Base-by-base conservation (phyloP, 2,329 filamentous ascomycete species). In the Rutstroemia sydowiana region DNA sequence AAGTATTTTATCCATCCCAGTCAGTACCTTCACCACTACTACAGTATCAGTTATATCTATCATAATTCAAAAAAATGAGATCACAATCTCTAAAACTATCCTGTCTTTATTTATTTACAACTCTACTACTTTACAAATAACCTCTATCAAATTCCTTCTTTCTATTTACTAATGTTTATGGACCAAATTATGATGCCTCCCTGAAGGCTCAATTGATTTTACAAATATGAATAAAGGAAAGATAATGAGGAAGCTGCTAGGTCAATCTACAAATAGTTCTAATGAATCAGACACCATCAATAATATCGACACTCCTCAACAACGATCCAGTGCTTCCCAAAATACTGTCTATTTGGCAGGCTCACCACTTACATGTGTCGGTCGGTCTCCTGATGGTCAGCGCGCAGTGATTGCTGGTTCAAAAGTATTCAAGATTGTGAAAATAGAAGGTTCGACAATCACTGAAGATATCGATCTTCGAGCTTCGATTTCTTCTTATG, bases 401-500 rank as follows among this genome's bases (percentile, higher is more conserved):
- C 70, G 73, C 41, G 79, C 76, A 31, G 73, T 84, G 2, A 69
- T 85, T 39, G 81, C 74, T 7, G 79, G 81, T 5, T 71, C 76
- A 56, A 78, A 84, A 57, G 71, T 84, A 21, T 76, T 85, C 54
- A 82, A 82, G 68, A 82, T 77, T 1, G 66, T 68, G 18, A 62
- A 55, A 18, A 68, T 84, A 41, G 77, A 83, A 52, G 76, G 76
- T 3, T 59, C 65, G 40, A 68, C 65, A 21, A 73, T 83, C 53
- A 72, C 68, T 37, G 80, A 84, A 18, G 77, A 77, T 8, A 63
- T 81, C 53, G 81, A 85, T 61, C 62, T 85, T 53, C 75, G 80
- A 51, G 71, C 76, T 13, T 70, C 75, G 16, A 81, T 85, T 52
- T 71, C 71, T 13, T 69, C 74, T 10, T 75, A 78, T 53, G 59